Conservation (phyloP, 2,329 filamentous ascomycete genomes). For the Blastomyces emzantsi region DNA sequence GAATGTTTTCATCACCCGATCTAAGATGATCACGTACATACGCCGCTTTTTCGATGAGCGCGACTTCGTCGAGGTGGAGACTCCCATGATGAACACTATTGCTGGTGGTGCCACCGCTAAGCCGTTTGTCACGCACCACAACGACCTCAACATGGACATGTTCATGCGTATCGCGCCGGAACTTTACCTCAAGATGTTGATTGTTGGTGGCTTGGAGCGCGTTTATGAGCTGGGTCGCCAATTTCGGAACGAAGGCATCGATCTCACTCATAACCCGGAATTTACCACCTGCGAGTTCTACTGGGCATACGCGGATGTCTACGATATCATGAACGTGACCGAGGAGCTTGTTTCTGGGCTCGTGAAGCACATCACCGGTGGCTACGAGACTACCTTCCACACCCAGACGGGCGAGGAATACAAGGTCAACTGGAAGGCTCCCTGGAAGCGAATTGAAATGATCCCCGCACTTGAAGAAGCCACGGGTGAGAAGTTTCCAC, state of each 20-base stretch:
- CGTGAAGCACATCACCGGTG: constrained; percentile 79
- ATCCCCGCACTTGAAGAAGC: constrained; percentile 85
- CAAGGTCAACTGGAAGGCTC: constrained; percentile 90
- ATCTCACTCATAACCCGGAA: constrained; percentile 94
- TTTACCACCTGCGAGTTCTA: constrained; percentile 99
- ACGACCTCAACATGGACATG: constrained; percentile 89
- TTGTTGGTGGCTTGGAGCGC: constrained; percentile 86
- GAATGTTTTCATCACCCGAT: constrained; percentile 72
- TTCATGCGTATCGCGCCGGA: constrained; percentile 94
- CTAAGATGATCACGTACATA: constrained; percentile 82
- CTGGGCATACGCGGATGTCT: constrained; percentile 82
- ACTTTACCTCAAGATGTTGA: constrained; percentile 90
- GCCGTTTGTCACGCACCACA: constrained; percentile 93
- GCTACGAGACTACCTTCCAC: constrained; percentile 76
- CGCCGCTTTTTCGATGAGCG: constrained; percentile 79
- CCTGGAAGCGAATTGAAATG: constrained; percentile 93
- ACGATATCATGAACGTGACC: constrained; percentile 83
- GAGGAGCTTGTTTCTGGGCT: constrained; percentile 87
- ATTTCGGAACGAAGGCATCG: constrained; percentile 88
- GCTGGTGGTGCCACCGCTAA: constrained; percentile 92
- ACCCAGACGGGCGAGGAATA: constrained; percentile 79
- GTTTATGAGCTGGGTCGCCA: constrained; percentile 95
- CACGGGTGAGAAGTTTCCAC: constrained; percentile 87
- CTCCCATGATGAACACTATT: constrained; percentile 94
- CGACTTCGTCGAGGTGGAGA: constrained; percentile 91